Evolutionary conservation across 1,139 yeast species (phyloP).

Genomic region (Zygoascus hellenicus): DNA sequence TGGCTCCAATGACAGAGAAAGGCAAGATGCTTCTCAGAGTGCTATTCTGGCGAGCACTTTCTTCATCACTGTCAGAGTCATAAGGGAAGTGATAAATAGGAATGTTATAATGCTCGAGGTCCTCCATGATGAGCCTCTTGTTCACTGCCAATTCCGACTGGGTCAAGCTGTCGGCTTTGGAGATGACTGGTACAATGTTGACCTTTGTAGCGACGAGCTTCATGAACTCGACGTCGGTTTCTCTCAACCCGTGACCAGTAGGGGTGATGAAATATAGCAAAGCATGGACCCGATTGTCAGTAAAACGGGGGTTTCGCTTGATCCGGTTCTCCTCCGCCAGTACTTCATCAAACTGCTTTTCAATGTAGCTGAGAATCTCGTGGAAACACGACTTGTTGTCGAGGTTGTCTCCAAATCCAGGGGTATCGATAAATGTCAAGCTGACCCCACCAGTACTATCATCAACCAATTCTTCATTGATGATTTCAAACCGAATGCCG

Average conservation of each 20-base stretch:
- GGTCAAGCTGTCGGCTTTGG: slow-evolving; percentile 85
- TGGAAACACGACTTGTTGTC: slow-evolving; percentile 58
- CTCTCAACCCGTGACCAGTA: slow-evolving; percentile 74
- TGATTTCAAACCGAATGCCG: slow-evolving; percentile 44
- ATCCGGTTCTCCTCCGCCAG: slow-evolving; percentile 91
- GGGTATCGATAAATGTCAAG: slow-evolving; percentile 54
- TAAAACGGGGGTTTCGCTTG: slow-evolving; percentile 76
- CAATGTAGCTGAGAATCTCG: slow-evolving; percentile 70
- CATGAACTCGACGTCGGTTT: slow-evolving; percentile 73
- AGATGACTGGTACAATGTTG: slow-evolving; percentile 80
- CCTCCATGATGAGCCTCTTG: slow-evolving; percentile 64
- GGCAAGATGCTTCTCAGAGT: slow-evolving; percentile 73
- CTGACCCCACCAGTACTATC: slow-evolving; percentile 81
- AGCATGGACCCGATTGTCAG: slow-evolving; percentile 71
- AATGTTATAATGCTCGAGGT: slow-evolving; percentile 70
- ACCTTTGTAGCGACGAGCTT: slow-evolving; percentile 72
- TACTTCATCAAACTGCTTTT: slow-evolving; percentile 89
- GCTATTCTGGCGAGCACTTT: slow-evolving; percentile 60
- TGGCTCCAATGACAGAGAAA: slow-evolving; percentile 78
- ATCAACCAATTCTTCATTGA: slow-evolving; percentile 34
- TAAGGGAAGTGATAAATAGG: slow-evolving; percentile 81
- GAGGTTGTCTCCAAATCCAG: slow-evolving; percentile 73
- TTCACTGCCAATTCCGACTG: slow-evolving; percentile 64
- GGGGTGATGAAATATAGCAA: slow-evolving; percentile 65
- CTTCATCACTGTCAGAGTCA: slow-evolving; percentile 34